Evolutionary conservation across 2,329 filamentous ascomycete genomes (phyloP), one percentile per base, ranked within the genome.

Genomic region (Epichloe sylvatica): DNA sequence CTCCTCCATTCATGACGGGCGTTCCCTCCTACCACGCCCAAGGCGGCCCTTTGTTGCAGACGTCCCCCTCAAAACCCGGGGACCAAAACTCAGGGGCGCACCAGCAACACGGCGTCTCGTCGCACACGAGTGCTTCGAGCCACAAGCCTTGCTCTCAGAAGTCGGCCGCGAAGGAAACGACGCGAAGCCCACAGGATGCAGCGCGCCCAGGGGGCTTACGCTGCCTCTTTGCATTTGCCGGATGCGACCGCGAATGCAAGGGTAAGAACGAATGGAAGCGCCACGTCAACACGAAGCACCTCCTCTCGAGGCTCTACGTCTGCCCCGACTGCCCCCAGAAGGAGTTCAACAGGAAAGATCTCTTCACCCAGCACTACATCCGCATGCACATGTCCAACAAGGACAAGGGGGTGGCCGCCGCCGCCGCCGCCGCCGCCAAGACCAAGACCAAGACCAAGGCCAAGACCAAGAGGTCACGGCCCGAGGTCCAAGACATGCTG

Each of bases 191-290:
- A 23, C 45, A 37, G 7, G 36, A 51, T 30, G 17, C 17, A 13
- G 19, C 46, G 12, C 44, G 49, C n/a, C 19, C 39, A 6, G 17
- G 37, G 6, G 17, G 37, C 5, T 92, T 91, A 60, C 72, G 75
- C 23, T 97, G 91, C 64, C 80, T 87, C 50, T 89, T 96, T 63
- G 71, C 77, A 33, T 81, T 78, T 49, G 92, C 89, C 50, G 85
- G 84, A 35, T 97, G 91, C 67, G 55, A 54, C 1, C 78, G 80
- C 2, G 80, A 75, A 0, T 95, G 95, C 60, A 75, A 77, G 3
- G 82, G 76, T 56, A 95, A 94, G 69, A 95, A 95, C 62, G 90
- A 96, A 64, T 96, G 91, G 91, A 96, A 96, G 65, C 80, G 91
- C 0, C 91, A 97, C 62, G 80, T 91, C 58, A 70, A 73, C 34